These are phyloP conservation scores for Starmera quercuum DNA, from an alignment of 805 yeast genomes.

Conservation along the genomic window DNA sequence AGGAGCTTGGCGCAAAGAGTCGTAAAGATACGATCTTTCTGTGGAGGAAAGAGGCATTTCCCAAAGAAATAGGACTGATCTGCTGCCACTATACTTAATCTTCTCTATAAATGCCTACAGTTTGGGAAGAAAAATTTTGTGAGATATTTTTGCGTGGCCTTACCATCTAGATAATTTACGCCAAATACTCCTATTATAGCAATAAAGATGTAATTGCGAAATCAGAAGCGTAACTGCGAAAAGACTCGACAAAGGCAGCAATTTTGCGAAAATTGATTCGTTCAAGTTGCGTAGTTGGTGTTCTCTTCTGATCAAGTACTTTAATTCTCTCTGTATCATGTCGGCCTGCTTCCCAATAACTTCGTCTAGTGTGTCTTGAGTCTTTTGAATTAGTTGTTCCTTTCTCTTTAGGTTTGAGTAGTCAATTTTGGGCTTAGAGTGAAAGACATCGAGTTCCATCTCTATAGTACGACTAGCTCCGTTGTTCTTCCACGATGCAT, in stretches of 20 bases:
- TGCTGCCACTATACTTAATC: too few species aligned
- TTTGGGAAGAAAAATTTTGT: too few species aligned
- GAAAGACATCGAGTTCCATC: background rate
- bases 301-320: slow-evolving; percentile 9
- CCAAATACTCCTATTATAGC: too few species aligned
- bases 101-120: too few species aligned
- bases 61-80: too few species aligned
- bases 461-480: slow-evolving; percentile 9
- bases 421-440: slow-evolving; percentile 6
- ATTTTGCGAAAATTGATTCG: slow-evolving; percentile 8
- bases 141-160: too few species aligned
- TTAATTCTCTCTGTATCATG: slow-evolving; percentile 2
- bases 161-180: too few species aligned
- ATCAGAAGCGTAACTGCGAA: slow-evolving; percentile 8
- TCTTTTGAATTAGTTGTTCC: background rate
- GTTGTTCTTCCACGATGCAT: slow-evolving; percentile 26
- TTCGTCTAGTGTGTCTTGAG: background rate
- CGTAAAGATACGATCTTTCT: slow-evolving; percentile 68
- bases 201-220: slow-evolving; percentile 7
- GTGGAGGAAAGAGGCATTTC: slow-evolving; percentile 66
- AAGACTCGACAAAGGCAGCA: slow-evolving; percentile 5
- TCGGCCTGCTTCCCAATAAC: slow-evolving; percentile 1
- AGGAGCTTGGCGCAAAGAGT: slow-evolving; percentile 53
- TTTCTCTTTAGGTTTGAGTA: background rate
- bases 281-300: slow-evolving; percentile 11